phyloP scores from a whole-genome alignment of 192 early-diverging fungal genomes.

The Oehlia diaphana region DNA sequence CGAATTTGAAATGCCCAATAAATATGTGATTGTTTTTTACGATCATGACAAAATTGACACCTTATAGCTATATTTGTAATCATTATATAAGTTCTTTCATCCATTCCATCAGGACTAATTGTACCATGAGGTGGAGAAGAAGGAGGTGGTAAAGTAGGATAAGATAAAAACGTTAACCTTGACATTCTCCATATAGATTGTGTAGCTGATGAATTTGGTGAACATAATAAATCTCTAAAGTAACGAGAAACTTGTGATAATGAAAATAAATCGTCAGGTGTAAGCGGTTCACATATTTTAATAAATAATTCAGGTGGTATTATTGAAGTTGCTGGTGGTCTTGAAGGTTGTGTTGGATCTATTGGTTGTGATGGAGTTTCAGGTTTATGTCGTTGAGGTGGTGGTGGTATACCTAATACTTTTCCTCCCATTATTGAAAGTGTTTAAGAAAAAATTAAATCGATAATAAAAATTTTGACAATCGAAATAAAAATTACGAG shows the following conservation, averaged over 20 bases:
- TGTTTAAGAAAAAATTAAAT: too few species aligned
- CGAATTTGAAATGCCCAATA: conserved; percentile 14
- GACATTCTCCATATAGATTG: conserved; percentile 5
- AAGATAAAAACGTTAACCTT: background rate
- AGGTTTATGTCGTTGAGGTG: background rate
- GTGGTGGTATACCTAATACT: background rate
- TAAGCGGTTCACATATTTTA: conserved; percentile 14
- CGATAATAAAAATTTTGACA: too few species aligned
- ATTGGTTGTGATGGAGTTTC: background rate
- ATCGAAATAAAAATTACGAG: background rate
- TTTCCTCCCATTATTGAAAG: background rate
- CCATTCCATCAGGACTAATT: background rate
- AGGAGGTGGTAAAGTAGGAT: background rate
- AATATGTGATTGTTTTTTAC: background rate
- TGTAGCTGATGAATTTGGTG: background rate
- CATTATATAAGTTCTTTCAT: conserved; percentile 10
- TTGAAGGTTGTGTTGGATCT: background rate
- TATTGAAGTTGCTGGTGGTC: background rate
- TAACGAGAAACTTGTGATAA: background rate
- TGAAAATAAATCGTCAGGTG: conserved; percentile 3
- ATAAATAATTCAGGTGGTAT: conserved; percentile 23
- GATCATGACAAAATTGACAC: conserved; percentile 15
- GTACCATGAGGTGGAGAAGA: background rate
- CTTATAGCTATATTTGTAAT: conserved; percentile 1
- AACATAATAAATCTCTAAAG: conserved; percentile 12